These are phyloP conservation scores for Colletotrichum liriopes DNA, from an alignment of 2,329 filamentous ascomycete species.

Conservation along the genomic window DNA sequence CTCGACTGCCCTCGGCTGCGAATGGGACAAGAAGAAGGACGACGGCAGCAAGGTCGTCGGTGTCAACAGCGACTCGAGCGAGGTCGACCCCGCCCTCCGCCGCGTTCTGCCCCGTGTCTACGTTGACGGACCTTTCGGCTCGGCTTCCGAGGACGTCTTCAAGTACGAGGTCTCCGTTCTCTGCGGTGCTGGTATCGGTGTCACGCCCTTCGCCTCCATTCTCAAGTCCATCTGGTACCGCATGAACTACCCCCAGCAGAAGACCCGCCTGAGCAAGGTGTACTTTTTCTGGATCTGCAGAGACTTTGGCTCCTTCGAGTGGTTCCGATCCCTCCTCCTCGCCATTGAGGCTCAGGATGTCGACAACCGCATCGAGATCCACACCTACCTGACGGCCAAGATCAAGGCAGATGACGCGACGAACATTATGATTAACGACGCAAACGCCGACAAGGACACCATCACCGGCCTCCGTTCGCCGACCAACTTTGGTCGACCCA, in stretches of 20 bases:
- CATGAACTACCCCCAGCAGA: slow-evolving; percentile 88
- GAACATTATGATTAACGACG: slow-evolving; percentile 95
- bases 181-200: slow-evolving; percentile 87
- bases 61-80: slow-evolving; percentile 71
- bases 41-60: slow-evolving; percentile 78
- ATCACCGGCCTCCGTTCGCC: slow-evolving; percentile 87
- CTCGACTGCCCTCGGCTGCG: slow-evolving; percentile 81
- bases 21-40: slow-evolving; percentile 74
- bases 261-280: slow-evolving; percentile 85
- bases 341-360: slow-evolving; percentile 91
- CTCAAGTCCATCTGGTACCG: slow-evolving; percentile 95
- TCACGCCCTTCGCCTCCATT: slow-evolving; percentile 89
- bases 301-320: slow-evolving; percentile 90
- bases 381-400: slow-evolving; percentile 89
- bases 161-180: slow-evolving; percentile 87
- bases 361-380: slow-evolving; percentile 88
- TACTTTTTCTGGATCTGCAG: slow-evolving; percentile 96
- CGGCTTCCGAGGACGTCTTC: slow-evolving; percentile 90
- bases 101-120: slow-evolving; percentile 85
- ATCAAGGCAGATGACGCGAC: slow-evolving; percentile 89
- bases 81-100: slow-evolving; percentile 79
- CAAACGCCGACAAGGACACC: slow-evolving; percentile 86
- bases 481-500: slow-evolving; percentile 88
- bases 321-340: slow-evolving; percentile 87
- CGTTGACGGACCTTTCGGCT: slow-evolving; percentile 88